These are phyloP conservation scores for Dimocarpus longan DNA, from an alignment of 345 rosid genomes.

Conservation along the genomic window DNA sequence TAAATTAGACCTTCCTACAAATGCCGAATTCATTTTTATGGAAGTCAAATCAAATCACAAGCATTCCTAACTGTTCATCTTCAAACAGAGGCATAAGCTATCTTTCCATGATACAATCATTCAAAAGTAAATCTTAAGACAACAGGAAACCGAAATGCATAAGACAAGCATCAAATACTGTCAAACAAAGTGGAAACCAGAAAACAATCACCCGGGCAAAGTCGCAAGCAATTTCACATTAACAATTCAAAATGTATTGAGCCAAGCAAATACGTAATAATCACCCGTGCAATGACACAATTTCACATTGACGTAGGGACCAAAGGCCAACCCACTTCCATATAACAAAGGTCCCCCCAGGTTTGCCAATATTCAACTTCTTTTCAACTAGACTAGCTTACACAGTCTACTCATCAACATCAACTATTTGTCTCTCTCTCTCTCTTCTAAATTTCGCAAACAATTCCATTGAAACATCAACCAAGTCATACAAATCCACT, in stretches of 20 bases:
- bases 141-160: neutral
- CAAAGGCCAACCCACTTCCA: neutral
- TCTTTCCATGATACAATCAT: neutral
- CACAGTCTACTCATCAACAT: conserved; percentile 5
- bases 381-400: neutral
- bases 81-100: neutral
- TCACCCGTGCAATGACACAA: too few species aligned
- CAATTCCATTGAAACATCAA: neutral
- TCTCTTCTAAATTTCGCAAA: neutral
- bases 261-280: neutral
- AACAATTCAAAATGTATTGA: neutral
- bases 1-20: neutral
- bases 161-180: neutral
- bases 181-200: neutral
- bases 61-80: neutral
- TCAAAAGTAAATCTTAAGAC: neutral
- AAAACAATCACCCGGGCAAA: neutral
- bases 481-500: too few species aligned
- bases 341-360: neutral
- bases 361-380: neutral
- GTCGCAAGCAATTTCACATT: neutral
- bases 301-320: neutral
- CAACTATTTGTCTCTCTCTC: neutral
- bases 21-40: neutral
- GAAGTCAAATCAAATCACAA: neutral